Evolutionary conservation across 805 yeast genomes (phyloP).

Genomic region (Zygosaccharomyces pseudorouxii): DNA sequence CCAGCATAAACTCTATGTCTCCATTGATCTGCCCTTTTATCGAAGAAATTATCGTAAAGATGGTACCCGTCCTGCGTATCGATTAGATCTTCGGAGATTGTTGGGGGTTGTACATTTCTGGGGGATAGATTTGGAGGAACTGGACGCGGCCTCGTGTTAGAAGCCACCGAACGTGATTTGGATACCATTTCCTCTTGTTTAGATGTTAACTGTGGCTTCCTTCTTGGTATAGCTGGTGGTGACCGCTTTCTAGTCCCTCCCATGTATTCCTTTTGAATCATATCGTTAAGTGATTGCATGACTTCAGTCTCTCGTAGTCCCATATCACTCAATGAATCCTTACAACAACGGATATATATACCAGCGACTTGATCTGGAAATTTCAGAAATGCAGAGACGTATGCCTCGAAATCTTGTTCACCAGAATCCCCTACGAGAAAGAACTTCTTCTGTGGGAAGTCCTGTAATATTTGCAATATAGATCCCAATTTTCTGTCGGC

Average conservation of each 20-base stretch:
- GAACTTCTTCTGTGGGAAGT: slow-evolving; percentile 74
- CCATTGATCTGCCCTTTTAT: slow-evolving; percentile 55
- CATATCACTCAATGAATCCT: slow-evolving; percentile 57
- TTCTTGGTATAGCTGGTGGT: slow-evolving; percentile 27
- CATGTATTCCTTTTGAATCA: slow-evolving; percentile 27
- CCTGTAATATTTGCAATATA: slow-evolving; percentile 56
- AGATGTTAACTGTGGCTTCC: slow-evolving; percentile 20
- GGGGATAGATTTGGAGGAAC: slow-evolving; percentile 24
- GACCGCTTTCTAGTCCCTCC: slow-evolving; percentile 10
- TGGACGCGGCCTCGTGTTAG: slow-evolving; percentile 12
- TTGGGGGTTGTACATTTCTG: slow-evolving; percentile 30
- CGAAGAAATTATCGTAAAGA: slow-evolving; percentile 33
- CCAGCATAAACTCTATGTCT: slow-evolving; percentile 45
- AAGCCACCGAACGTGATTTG: slow-evolving; percentile 2
- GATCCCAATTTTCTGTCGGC: slow-evolving; percentile 71
- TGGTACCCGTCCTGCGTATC: slow-evolving; percentile 28
- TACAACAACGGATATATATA: slow-evolving; percentile 76
- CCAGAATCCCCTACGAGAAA: slow-evolving; percentile 93
- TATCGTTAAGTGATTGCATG: slow-evolving; percentile 30
- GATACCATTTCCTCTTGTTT: slow-evolving; percentile 16
- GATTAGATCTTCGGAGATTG: slow-evolving; percentile 17
- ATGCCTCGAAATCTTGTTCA: slow-evolving; percentile 91
- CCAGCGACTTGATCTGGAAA: slow-evolving; percentile 64
- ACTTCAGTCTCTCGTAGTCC: slow-evolving; percentile 36
- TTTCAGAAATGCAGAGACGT: slow-evolving; percentile 57